A percentile compares a stretch with the other conserved stretches of the same genome.
These are phyloP conservation scores for Backusella luteola DNA, from an alignment of 192 early-diverging fungal species.

Conservation along the genomic window DNA sequence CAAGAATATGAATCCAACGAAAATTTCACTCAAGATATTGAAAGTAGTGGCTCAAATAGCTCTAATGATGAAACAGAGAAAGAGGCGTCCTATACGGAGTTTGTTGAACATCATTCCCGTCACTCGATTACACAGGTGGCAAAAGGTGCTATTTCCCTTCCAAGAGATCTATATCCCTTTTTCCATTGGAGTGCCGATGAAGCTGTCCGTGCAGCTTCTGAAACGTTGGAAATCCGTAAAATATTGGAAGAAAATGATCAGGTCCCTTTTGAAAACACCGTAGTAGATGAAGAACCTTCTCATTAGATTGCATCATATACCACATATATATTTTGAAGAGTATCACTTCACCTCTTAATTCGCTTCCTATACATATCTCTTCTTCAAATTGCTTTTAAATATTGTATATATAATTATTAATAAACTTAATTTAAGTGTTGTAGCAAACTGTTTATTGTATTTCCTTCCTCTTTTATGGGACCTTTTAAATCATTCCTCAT, in stretches of 20 bases:
- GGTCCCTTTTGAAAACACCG: not conserved
- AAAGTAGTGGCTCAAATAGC: not conserved
- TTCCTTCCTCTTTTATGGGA: too few relatives aligned
- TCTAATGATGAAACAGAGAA: not conserved
- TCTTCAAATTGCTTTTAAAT: not conserved
- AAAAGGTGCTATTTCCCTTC: slow-evolving; percentile 16
- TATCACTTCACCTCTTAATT: not conserved
- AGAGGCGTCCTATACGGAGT: not conserved
- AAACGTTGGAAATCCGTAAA: not conserved
- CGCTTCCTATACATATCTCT: not conserved
- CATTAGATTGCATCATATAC: not conserved
- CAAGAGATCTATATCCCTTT: slow-evolving; percentile 34
- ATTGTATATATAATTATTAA: not conserved
- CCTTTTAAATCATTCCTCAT: too few relatives aligned
- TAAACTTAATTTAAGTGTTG: not conserved
- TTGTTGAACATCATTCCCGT: not conserved
- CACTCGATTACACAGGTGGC: not conserved
- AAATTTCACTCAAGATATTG: not conserved
- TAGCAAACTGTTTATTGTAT: not conserved
- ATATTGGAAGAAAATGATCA: not conserved
- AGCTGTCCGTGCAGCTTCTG: slow-evolving; percentile 29
- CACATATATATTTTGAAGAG: not conserved
- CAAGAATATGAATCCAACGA: not conserved
- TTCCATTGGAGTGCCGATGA: slow-evolving; percentile 40
- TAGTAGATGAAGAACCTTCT: not conserved